Evolutionary conservation across 2,329 filamentous ascomycete genomes (phyloP).

Genomic region (Colletotrichum higginsianum): DNA sequence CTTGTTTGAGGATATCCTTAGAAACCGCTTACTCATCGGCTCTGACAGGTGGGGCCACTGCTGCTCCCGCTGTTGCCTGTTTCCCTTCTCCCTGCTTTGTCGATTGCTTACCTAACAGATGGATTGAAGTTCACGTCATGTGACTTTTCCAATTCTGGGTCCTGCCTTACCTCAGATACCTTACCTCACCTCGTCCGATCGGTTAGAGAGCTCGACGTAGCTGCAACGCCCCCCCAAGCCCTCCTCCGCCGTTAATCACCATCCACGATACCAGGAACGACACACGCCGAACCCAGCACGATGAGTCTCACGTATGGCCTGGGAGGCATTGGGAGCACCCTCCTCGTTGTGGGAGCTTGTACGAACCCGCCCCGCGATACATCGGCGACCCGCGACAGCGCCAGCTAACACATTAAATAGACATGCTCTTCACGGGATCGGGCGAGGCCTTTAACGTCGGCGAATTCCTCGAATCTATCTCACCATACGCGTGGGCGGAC

Average conservation of each 20-base stretch:
- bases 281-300: constrained; percentile 49
- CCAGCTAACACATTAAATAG: constrained; percentile 63
- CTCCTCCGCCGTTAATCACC: constrained; percentile 31
- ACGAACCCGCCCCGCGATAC: constrained; percentile 58
- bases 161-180: constrained; percentile 38
- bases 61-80: constrained; percentile 19
- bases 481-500: constrained; percentile 93
- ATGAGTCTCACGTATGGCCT: constrained; percentile 84
- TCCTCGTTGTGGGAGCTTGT: constrained; percentile 85
- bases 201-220: constrained; percentile 42
- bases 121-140: constrained; percentile 49
- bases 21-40: constrained; percentile 48
- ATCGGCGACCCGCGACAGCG: constrained; percentile 22
- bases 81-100: neutral
- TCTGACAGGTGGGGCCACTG: constrained; percentile 21
- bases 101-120: constrained; percentile 24
- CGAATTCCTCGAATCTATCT: constrained; percentile 93
- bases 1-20: constrained; percentile 43
- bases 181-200: constrained; percentile 33
- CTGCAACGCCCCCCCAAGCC: constrained; percentile 39
- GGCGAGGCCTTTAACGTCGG: constrained; percentile 98
- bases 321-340: constrained; percentile 77
- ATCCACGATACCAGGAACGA: constrained; percentile 43
- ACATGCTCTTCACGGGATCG: constrained; percentile 98
- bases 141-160: constrained; percentile 52